Conservation (phyloP, 306 rosid genomes). For the Macrotyloma uniflorum region DNA sequence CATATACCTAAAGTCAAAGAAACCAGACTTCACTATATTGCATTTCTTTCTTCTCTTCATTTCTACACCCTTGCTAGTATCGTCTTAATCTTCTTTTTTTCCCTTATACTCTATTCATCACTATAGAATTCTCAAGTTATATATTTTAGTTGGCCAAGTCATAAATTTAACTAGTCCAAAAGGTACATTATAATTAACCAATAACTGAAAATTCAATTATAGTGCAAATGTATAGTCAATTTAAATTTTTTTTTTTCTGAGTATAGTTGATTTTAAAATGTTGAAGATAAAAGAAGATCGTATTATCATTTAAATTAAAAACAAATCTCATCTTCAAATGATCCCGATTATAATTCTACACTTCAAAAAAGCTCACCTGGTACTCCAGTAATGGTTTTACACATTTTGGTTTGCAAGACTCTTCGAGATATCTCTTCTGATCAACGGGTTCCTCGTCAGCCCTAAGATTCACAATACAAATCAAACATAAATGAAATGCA, state of each 20-base stretch:
- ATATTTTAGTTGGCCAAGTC: background rate
- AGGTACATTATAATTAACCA: background rate
- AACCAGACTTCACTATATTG: background rate
- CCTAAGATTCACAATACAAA: conserved; percentile 53
- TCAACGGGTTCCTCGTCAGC: conserved; percentile 97
- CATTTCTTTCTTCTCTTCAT: conserved; percentile 15
- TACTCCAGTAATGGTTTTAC: conserved; percentile 81
- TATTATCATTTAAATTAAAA: conserved; percentile 1
- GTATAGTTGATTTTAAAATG: background rate
- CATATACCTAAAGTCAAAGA: background rate
- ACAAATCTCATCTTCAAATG: background rate
- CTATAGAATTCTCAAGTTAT: background rate
- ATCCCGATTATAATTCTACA: background rate
- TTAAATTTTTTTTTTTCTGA: too few relatives aligned
- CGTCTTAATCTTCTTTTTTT: background rate
- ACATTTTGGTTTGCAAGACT: conserved; percentile 95
- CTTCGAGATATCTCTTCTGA: conserved; percentile 83
- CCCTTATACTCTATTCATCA: background rate
- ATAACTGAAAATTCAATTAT: conserved; percentile 6
- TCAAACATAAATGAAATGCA: background rate
- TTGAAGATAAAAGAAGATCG: background rate
- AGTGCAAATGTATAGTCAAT: background rate
- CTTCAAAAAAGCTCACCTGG: conserved; percentile 58
- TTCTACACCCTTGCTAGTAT: background rate
- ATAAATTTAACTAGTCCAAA: background rate